Base-by-base conservation (phyloP, 495 filamentous ascomycete species). In the Eremomyces bilateralis region DNA sequence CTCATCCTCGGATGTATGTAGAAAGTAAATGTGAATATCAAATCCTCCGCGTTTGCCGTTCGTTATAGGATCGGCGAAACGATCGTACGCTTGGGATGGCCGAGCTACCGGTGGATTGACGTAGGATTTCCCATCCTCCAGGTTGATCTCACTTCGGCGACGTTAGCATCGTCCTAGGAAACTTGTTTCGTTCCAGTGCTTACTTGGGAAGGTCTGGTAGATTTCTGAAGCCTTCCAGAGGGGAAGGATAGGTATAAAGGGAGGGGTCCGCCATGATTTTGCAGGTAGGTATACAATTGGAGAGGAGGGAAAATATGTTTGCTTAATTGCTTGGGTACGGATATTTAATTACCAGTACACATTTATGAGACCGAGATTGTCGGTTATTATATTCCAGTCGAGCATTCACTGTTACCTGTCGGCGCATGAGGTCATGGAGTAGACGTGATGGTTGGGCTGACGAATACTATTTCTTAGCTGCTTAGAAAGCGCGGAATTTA, bases 21-120 rank as follows among this genome's bases (percentile, higher is more conserved):
- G 34, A 36, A 42, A 73, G 54, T 88, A 90, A 45, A 92, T 73
- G 53, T 91, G 82, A 4, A 83, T 53, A 50, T 91, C 81, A 43
- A 71, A 72, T 8, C 66, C 65, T n/a, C 48, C 52, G 10, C 50
- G 51, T 11, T 10, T 20, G 22, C 40, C 53, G 32, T 58, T 56
- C 3, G 40, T 45, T 25, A 58, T 53, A 0, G 54, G 54, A 10
- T 29, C 11, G 8, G 43, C 30, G 39, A 58, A 58, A 4, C 33
- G 18, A 0, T 33, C 33, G 38, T 58, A 58, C 28, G 53, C 49
- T 17, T 32, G 13, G 33, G 49, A 52, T 21, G 33, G 35, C 31
- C 42, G 32, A 10, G 36, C 35, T 21, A 45, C 39, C 8, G 49
- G 45, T 12, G 45, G 44, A 40, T 57, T 55, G 27, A 57, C 38